Evolutionary conservation across 2,329 filamentous ascomycete species (phyloP), one percentile per base, ranked within the genome.

Genomic region (Lachnellula subtilissima): DNA sequence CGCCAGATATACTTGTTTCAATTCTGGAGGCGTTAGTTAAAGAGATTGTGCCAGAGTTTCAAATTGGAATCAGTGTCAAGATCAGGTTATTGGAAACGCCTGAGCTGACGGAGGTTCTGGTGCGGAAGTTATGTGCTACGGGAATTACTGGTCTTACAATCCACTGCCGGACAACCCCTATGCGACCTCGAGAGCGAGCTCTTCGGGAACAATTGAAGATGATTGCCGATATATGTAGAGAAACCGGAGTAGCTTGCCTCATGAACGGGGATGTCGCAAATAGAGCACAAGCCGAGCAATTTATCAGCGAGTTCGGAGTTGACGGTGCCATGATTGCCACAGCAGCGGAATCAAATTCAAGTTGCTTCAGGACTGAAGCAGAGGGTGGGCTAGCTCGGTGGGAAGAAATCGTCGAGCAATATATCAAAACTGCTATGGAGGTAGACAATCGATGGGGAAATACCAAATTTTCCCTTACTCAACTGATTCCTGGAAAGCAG

Each of bases 261-360:
- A 92, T 97, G 85, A 99, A 99, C 68, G 94, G 94, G 48, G 94
- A 99, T 67, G 91, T 99, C 0, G 83, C 80, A 53, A 83, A 78
- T 39, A 83, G 89, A 53, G 87, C 90, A 50, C 78, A 96, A 57
- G 93, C 86, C 0, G 68, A 88, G 7, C 70, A 77, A 57, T 78
- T 99, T 6, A 86, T 91, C 59, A 67, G 81, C 25, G 87, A 96
- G 70, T 97, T 83, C 68, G 87, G 86, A n/a, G 89, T 88, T 5
- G 92, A 97, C 68, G 93, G 92, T 5, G 94, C 90, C 58, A 99
- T 99, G 94, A 97, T 99, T 66, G 94, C 94, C 9, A 94, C 91
- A 3, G 82, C 90, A 3, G 94, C 94, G 1, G 94, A 99, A 76
- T 83, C 86, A 61, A 99, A 99, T 69, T 84, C 91, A 3, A 95